Conservation (phyloP, 1,284 basidiomycete genomes). For the Cystobasidium sp. region DNA sequence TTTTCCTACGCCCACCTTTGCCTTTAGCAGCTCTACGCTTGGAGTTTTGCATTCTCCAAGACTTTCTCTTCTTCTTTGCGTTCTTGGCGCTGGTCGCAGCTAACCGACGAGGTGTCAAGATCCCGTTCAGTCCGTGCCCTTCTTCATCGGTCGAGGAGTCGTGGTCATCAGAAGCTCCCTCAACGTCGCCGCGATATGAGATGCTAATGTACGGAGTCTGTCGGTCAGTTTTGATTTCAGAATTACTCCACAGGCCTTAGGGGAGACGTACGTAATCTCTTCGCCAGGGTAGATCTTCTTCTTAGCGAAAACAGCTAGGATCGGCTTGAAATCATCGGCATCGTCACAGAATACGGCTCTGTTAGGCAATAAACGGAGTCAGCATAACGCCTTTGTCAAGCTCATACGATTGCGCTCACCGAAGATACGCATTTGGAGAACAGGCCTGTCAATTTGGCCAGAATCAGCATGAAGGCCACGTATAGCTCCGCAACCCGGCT, state of each 20-base stretch:
- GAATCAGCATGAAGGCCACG: not conserved
- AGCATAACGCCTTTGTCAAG: not conserved
- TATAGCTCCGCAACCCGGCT: not conserved
- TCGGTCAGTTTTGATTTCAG: not conserved
- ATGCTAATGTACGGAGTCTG: not conserved
- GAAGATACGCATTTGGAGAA: constrained; percentile 20
- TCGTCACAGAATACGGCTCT: constrained; percentile 35
- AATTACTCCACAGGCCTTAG: too few relatives aligned
- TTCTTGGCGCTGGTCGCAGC: not conserved
- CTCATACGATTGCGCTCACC: not conserved
- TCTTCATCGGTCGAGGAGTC: constrained; percentile 25
- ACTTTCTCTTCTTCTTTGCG: not conserved
- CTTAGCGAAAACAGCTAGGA: constrained; percentile 33
- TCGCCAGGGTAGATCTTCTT: constrained; percentile 31
- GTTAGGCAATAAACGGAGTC: not conserved
- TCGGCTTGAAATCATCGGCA: constrained; percentile 34
- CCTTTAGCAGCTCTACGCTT: not conserved
- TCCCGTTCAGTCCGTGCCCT: not conserved
- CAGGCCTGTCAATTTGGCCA: constrained; percentile 7
- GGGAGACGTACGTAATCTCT: constrained; percentile 33
- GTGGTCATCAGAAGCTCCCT: constrained; percentile 25
- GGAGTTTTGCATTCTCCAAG: constrained; percentile 11
- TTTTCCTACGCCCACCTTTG: not conserved
- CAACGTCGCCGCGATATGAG: constrained; percentile 17
- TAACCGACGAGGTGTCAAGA: not conserved